Evolutionary conservation across 352 stramenopile species (phyloP).

Genomic region (Phytophthora rubi): DNA sequence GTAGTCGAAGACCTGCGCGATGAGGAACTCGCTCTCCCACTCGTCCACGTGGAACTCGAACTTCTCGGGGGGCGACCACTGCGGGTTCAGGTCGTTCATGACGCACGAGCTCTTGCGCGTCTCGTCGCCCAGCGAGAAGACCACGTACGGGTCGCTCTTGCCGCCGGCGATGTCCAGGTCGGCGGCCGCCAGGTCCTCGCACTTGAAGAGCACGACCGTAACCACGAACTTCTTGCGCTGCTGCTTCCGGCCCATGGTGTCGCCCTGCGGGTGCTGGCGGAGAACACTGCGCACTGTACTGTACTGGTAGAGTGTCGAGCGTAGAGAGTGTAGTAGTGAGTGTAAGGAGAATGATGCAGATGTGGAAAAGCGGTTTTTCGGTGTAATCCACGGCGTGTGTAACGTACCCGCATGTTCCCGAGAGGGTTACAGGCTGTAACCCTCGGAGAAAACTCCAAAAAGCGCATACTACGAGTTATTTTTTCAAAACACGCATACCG

Average conservation of each 20-base stretch:
- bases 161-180: slow-evolving; percentile 59
- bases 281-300: not conserved
- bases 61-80: slow-evolving; percentile 74
- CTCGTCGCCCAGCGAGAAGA: slow-evolving; percentile 54
- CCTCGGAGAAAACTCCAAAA: too few species aligned
- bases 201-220: slow-evolving; percentile 70
- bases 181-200: slow-evolving; percentile 57
- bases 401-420: slow-evolving; percentile 12
- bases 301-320: not conserved
- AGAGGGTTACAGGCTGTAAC: slow-evolving; percentile 5
- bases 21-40: slow-evolving; percentile 69
- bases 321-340: not conserved
- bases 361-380: slow-evolving; percentile 31
- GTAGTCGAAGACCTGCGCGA: slow-evolving; percentile 79
- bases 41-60: slow-evolving; percentile 75
- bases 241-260: slow-evolving; percentile 11
- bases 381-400: slow-evolving; percentile 20
- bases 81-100: slow-evolving; percentile 68
- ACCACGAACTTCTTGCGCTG: slow-evolving; percentile 50
- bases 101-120: slow-evolving; percentile 74
- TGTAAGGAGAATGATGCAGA: slow-evolving; percentile 13
- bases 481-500: too few species aligned
- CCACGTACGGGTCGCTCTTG: slow-evolving; percentile 83
- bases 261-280: not conserved
- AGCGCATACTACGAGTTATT: too few species aligned